Conservation (phyloP, 2,329 filamentous ascomycete genomes). For the Nakataea oryzae region DNA sequence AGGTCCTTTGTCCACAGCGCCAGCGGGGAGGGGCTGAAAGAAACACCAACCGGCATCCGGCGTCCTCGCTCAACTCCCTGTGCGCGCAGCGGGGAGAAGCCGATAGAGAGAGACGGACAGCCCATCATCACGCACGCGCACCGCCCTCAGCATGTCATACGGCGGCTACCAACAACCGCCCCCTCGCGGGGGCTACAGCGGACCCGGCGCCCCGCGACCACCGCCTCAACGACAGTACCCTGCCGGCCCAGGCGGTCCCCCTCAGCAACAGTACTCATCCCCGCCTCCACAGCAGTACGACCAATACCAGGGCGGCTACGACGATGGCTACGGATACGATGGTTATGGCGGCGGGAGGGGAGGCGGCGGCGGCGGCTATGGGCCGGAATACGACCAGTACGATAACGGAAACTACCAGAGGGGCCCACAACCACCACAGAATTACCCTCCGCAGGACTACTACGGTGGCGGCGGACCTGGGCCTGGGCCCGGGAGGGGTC, state of each 20-base stretch:
- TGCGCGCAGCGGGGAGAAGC: neutral
- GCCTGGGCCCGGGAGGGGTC: conserved; percentile 26
- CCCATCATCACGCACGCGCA: too few relatives aligned
- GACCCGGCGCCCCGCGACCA: conserved; percentile 28
- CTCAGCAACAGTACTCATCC: conserved; percentile 21
- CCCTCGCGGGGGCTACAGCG: conserved; percentile 30
- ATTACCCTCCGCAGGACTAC: conserved; percentile 32
- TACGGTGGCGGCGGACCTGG: conserved; percentile 24
- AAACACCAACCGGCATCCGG: neutral
- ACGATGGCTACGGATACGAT: conserved; percentile 26
- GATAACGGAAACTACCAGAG: conserved; percentile 30
- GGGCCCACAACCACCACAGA: conserved; percentile 25
- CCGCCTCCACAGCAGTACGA: conserved; percentile 29
- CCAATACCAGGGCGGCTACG: conserved; percentile 34
- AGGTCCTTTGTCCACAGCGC: neutral
- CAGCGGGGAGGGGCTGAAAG: neutral
- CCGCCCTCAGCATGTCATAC: conserved; percentile 36
- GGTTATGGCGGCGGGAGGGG: conserved; percentile 26
- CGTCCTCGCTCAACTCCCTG: neutral
- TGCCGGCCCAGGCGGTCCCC: conserved; percentile 15
- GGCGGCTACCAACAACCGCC: conserved; percentile 36
- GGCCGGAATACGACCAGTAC: conserved; percentile 21
- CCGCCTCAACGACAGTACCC: conserved; percentile 25
- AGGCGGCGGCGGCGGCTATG: conserved; percentile 11
- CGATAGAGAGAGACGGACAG: neutral